These are phyloP conservation scores for Pichia cabralensis DNA, from an alignment of 805 yeast genomes.

Conservation along the genomic window DNA sequence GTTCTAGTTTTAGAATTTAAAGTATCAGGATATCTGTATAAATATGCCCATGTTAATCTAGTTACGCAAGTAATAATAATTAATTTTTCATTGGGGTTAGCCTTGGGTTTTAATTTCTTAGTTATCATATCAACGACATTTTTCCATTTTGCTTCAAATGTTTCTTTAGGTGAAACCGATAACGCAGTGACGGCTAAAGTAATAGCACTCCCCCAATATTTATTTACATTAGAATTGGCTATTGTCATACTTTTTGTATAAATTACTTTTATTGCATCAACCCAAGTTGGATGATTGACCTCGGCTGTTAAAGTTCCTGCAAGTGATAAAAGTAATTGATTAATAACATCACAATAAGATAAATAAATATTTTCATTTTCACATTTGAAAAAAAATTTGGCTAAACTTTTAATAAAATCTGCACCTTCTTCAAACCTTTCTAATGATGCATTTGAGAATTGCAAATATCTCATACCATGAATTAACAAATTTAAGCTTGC, in stretches of 20 bases:
- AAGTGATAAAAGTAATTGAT: conserved; percentile 65
- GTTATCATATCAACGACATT: conserved; percentile 51
- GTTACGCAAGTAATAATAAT: conserved; percentile 57
- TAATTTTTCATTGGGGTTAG: conserved; percentile 36
- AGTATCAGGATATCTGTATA: conserved; percentile 80
- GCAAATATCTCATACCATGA: conserved; percentile 84
- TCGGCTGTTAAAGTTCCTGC: conserved; percentile 88
- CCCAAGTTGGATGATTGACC: conserved; percentile 94
- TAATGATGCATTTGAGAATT: conserved; percentile 72
- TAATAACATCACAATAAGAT: conserved; percentile 80
- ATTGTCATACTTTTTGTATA: conserved; percentile 36
- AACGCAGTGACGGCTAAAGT: conserved; percentile 63
- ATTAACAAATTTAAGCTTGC: conserved; percentile 65
- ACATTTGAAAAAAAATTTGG: conserved; percentile 67
- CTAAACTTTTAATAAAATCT: conserved; percentile 75
- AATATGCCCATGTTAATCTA: conserved; percentile 80
- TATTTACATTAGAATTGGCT: conserved; percentile 32
- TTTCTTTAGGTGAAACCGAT: conserved; percentile 69
- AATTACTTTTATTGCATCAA: conserved; percentile 61
- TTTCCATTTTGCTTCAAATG: conserved; percentile 68
- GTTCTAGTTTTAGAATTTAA: conserved; percentile 78
- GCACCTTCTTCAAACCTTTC: conserved; percentile 91
- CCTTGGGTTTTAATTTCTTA: conserved; percentile 56
- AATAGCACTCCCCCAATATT: conserved; percentile 59
- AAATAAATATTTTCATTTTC: conserved; percentile 54